These are phyloP conservation scores for Agaricus sinodeliciosus DNA, from an alignment of 768 basidiomycete species.

Conservation along the genomic window DNA sequence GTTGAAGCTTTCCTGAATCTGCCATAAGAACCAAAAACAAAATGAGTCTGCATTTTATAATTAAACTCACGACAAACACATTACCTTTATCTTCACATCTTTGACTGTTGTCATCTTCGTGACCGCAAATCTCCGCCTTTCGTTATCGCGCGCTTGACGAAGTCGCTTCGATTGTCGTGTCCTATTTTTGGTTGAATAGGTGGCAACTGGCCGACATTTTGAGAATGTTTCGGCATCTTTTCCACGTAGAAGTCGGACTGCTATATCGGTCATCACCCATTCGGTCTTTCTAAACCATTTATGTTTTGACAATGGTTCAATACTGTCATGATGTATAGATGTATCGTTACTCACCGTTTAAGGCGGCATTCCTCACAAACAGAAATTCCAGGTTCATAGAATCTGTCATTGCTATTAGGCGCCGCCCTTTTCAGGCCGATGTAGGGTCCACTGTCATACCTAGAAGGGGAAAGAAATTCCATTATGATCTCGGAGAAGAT, in stretches of 20 bases:
- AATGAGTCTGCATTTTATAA: not conserved
- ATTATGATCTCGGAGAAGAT: conserved; percentile 10
- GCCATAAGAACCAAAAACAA: not conserved
- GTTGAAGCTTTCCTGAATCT: conserved; percentile 57
- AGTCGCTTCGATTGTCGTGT: conserved; percentile 68
- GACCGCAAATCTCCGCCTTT: conserved; percentile 46
- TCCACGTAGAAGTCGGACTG: conserved; percentile 36
- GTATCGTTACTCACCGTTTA: conserved; percentile 35
- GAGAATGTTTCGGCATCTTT: conserved; percentile 14
- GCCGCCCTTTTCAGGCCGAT: conserved; percentile 26
- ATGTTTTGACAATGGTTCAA: conserved; percentile 5
- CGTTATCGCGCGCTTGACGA: conserved; percentile 42
- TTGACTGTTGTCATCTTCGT: conserved; percentile 65
- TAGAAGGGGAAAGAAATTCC: conserved; percentile 19
- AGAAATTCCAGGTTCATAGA: conserved; percentile 40
- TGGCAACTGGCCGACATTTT: conserved; percentile 12
- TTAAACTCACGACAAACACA: conserved; percentile 14
- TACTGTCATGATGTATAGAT: not conserved
- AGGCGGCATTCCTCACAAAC: conserved; percentile 59
- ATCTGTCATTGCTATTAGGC: conserved; percentile 19
- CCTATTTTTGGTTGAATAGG: conserved; percentile 33
- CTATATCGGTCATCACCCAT: conserved; percentile 58
- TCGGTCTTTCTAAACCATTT: conserved; percentile 37
- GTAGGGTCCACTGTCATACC: conserved; percentile 52
- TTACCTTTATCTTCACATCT: conserved; percentile 70